phyloP scores from a whole-genome alignment of 1,139 yeast species.

The Blastobotrys raffinosifermentans region DNA sequence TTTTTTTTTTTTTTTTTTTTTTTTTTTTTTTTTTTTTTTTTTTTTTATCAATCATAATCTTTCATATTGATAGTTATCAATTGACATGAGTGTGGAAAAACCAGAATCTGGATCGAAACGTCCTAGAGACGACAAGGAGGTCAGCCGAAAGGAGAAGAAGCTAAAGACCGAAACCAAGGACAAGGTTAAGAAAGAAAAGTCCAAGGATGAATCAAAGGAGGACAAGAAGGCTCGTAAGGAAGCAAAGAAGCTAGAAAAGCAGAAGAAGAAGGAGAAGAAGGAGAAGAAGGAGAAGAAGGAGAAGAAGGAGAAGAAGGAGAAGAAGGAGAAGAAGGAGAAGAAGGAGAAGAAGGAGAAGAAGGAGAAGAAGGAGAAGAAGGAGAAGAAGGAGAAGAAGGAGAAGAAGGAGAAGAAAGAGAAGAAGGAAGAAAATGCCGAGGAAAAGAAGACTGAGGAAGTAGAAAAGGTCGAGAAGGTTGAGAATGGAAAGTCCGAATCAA shows the following conservation, averaged over 20 bases:
- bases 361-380: slow-evolving; percentile 42
- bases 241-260: slow-evolving; percentile 22
- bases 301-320: slow-evolving; percentile 37
- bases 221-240: slow-evolving; percentile 22
- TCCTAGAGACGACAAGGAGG: slow-evolving; percentile 7
- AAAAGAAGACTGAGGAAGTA: slow-evolving; percentile 30
- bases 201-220: slow-evolving; percentile 18
- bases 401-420: slow-evolving; percentile 38
- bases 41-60: neutral
- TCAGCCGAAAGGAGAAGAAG: slow-evolving; percentile 9
- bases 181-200: slow-evolving; percentile 17
- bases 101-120: too few relatives aligned
- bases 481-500: slow-evolving; percentile 35
- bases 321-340: slow-evolving; percentile 46
- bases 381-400: slow-evolving; percentile 43
- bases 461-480: slow-evolving; percentile 16
- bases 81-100: neutral
- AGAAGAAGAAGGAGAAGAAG: slow-evolving; percentile 23
- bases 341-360: slow-evolving; percentile 32
- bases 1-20: neutral
- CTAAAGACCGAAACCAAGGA: slow-evolving; percentile 10
- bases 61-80: neutral
- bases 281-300: slow-evolving; percentile 40
- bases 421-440: slow-evolving; percentile 39
- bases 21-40: slow-evolving; percentile 3